These are phyloP conservation scores for Pseudogymnoascus sp. DNA, from an alignment of 2,329 filamentous ascomycete species.

Conservation along the genomic window DNA sequence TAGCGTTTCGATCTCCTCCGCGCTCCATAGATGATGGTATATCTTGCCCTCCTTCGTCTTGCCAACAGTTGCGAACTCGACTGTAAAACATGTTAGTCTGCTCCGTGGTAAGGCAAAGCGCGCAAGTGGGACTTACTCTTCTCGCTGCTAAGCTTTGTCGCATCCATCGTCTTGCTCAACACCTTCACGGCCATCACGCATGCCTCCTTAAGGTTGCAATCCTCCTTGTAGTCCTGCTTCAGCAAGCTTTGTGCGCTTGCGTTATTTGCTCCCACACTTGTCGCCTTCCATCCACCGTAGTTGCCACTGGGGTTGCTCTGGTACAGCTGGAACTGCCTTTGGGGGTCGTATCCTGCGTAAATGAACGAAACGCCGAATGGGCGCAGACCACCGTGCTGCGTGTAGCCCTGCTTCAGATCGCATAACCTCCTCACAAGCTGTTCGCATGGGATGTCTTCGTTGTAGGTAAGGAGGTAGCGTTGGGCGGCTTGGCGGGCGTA, in stretches of 20 bases:
- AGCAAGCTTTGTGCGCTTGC: conserved; percentile 92
- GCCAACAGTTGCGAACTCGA: conserved; percentile 97
- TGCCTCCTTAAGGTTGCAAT: conserved; percentile 90
- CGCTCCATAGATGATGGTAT: conserved; percentile 95
- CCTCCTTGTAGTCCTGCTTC: conserved; percentile 99
- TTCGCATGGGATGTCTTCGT: conserved; percentile 99
- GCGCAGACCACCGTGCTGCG: conserved; percentile 94
- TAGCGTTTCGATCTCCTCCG: conserved; percentile 89
- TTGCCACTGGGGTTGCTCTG: conserved; percentile 98
- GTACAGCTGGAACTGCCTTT: conserved; percentile 96
- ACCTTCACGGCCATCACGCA: conserved; percentile 98
- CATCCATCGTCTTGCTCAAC: conserved; percentile 99
- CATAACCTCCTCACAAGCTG: conserved; percentile 94
- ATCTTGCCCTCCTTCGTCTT: conserved; percentile 93
- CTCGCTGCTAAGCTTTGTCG: conserved; percentile 95
- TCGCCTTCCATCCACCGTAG: conserved; percentile 99
- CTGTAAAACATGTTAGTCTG: conserved; percentile 38
- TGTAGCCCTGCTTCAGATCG: conserved; percentile 98
- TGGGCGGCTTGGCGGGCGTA: conserved; percentile 96
- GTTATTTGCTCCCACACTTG: conserved; percentile 95
- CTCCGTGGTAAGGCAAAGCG: background rate
- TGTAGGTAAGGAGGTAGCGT: conserved; percentile 96
- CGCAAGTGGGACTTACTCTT: conserved; percentile 63
- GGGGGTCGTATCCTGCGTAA: conserved; percentile 95
- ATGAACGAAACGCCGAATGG: conserved; percentile 99